Evolutionary conservation across 2,329 filamentous ascomycete species (phyloP).

Genomic region (Aspergillus thermomutatus): DNA sequence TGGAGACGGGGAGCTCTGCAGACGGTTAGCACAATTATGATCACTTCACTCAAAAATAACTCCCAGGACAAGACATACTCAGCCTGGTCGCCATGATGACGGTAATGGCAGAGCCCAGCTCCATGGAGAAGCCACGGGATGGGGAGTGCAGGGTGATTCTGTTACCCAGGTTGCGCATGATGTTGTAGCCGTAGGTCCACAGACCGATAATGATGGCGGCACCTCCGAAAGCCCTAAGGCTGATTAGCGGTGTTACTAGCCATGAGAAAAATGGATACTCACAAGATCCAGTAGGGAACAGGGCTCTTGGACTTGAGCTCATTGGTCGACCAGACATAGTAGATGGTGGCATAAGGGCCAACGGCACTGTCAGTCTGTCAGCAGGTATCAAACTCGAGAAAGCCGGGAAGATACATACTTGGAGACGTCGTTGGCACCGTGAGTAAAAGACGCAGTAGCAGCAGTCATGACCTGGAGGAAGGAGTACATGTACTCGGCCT

Average conservation of each 20-base stretch:
- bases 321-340: conserved; percentile 11
- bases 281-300: conserved; percentile 19
- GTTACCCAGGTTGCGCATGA: conserved; percentile 19
- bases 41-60: background rate
- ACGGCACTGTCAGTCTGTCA: conserved; percentile 10
- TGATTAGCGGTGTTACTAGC: background rate
- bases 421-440: conserved; percentile 19
- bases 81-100: conserved; percentile 17
- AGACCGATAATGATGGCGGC: conserved; percentile 13
- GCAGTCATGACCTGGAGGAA: conserved; percentile 18
- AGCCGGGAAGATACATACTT: conserved; percentile 7
- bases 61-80: conserved; percentile 2
- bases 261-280: background rate
- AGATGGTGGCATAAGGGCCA: conserved; percentile 19
- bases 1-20: conserved; percentile 16
- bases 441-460: conserved; percentile 14
- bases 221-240: conserved; percentile 14
- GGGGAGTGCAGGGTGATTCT: conserved; percentile 17
- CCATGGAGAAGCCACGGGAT: conserved; percentile 19
- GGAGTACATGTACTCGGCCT: conserved; percentile 17
- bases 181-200: conserved; percentile 21
- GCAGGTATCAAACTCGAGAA: background rate
- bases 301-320: conserved; percentile 7
- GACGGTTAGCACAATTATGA: background rate
- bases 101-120: conserved; percentile 15